Evolutionary conservation across 768 basidiomycete species (phyloP).

Genomic region (Lentinus brumalis): DNA sequence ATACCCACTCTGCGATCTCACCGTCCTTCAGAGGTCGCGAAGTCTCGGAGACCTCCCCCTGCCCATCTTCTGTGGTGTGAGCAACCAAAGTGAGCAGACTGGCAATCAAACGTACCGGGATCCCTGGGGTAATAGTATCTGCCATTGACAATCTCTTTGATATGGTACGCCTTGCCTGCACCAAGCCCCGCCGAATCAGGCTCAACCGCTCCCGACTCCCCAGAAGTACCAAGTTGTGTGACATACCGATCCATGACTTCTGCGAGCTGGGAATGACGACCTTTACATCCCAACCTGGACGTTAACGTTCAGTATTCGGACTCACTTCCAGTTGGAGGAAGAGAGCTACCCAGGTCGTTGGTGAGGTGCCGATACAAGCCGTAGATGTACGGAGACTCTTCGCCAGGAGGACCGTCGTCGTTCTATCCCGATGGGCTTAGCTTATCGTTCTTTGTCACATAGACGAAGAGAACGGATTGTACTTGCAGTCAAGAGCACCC

Average conservation of each 20-base stretch:
- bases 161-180: slow-evolving; percentile 78
- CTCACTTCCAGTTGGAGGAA: not conserved
- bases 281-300: slow-evolving; percentile 72
- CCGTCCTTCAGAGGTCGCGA: slow-evolving; percentile 72
- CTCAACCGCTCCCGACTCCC: not conserved
- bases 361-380: slow-evolving; percentile 68
- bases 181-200: too few relatives aligned
- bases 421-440: slow-evolving; percentile 47
- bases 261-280: slow-evolving; percentile 81
- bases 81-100: not conserved
- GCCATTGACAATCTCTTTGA: slow-evolving; percentile 70
- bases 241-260: slow-evolving; percentile 85
- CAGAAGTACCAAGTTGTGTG: not conserved
- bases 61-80: slow-evolving; percentile 46
- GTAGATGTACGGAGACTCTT: slow-evolving; percentile 75
- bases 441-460: not conserved
- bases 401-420: slow-evolving; percentile 80
- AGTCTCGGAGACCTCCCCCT: slow-evolving; percentile 63
- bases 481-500: slow-evolving; percentile 49
- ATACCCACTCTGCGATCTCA: slow-evolving; percentile 89
- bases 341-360: slow-evolving; percentile 54
- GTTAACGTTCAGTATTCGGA: slow-evolving; percentile 6
- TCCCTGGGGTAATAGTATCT: slow-evolving; percentile 75
- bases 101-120: slow-evolving; percentile 40
- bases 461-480: not conserved